Percentiles rank a stretch among this genome's conserved stretches.
phyloP scores from a whole-genome alignment of 2,329 filamentous ascomycete species.

The Parasarocladium wereldwijsianum region DNA sequence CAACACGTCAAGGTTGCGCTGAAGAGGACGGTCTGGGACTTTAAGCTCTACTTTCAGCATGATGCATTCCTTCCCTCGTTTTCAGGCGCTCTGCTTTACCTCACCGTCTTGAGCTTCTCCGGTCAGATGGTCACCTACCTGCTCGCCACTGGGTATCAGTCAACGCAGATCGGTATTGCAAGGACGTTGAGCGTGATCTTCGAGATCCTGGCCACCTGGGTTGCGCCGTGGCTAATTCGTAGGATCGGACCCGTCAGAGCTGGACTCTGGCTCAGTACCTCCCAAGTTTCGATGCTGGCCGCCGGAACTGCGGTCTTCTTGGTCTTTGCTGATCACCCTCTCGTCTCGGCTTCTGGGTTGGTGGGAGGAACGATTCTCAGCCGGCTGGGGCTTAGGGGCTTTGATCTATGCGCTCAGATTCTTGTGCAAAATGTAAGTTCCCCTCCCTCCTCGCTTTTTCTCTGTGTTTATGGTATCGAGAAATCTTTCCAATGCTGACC shows the following conservation, averaged over 20 bases:
- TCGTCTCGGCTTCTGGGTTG: constrained; percentile 30
- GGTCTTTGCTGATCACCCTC: constrained; percentile 9
- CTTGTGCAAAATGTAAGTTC: constrained; percentile 43
- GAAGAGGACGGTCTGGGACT: too few species aligned
- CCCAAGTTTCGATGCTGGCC: constrained; percentile 45
- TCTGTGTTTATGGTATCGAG: neutral
- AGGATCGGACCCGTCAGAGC: constrained; percentile 44
- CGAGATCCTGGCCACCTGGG: constrained; percentile 47
- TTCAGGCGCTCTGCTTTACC: constrained; percentile 42
- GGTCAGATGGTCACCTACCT: constrained; percentile 54
- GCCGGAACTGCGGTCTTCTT: constrained; percentile 29
- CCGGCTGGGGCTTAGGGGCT: constrained; percentile 45
- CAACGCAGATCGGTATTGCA: constrained; percentile 35
- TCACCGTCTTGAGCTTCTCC: constrained; percentile 43
- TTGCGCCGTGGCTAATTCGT: constrained; percentile 39
- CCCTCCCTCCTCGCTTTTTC: neutral
- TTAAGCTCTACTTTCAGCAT: constrained; percentile 36
- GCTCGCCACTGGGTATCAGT: constrained; percentile 34
- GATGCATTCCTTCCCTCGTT: constrained; percentile 46
- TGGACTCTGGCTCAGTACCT: constrained; percentile 57
- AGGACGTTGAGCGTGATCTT: constrained; percentile 36
- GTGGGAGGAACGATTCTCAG: constrained; percentile 37
- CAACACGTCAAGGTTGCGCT: too few species aligned
- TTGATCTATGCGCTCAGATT: constrained; percentile 43
- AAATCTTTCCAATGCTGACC: neutral